Base-by-base conservation (phyloP, 371 early-diverging fungal genomes). In the Nematocida homosporus region DNA sequence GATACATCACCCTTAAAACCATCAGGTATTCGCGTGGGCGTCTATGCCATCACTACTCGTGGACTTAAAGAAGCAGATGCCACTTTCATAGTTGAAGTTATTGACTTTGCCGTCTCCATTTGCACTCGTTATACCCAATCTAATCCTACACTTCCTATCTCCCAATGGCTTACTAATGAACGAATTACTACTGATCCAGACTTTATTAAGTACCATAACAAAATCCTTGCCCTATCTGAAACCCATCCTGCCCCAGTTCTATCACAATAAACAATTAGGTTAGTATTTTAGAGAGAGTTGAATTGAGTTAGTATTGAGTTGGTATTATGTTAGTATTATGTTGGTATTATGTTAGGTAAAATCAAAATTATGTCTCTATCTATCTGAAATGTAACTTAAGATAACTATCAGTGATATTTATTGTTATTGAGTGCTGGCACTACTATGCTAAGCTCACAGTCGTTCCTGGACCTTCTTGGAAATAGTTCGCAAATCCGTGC, bases 31-130 rank as follows among this genome's bases (percentile, higher is more conserved):
- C 89, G 93, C 81, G 81, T 93, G 38, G 93, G 94, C 69, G 86
- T 92, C 1, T 86, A 91, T 47, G 95, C 97, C 32, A 92, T 96
- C 91, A 97, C 97, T 40, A 89, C 90, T 54, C 88, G 93, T 55
- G 90, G 89, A 6, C 88, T 93, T 86, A 89, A 89, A 47, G 91
- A 91, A 82, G 72, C 81, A 1, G 96, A 96, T 81, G 93, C 95
- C 86, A 88, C 78, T 29, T 83, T 87, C 79, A 86, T 94, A 40
- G 92, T 87, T 61, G 89, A 89, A 40, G 88, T 88, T 84, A 85
- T 95, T 78, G 88, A 72, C 34, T 47, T 16, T 63, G 75, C 52
- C 10, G 60, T 59, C 23, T 5, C 0, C 0, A 6, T 68, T n/a
- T 10, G 40, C 2, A 25, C 47, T 40, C 23, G 0, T 13, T 44